A percentile compares a stretch with the other conserved stretches of the same genome.
These are phyloP conservation scores for Setaria viridis DNA, from an alignment of 202 grass and related monocot species.

Conservation along the genomic window DNA sequence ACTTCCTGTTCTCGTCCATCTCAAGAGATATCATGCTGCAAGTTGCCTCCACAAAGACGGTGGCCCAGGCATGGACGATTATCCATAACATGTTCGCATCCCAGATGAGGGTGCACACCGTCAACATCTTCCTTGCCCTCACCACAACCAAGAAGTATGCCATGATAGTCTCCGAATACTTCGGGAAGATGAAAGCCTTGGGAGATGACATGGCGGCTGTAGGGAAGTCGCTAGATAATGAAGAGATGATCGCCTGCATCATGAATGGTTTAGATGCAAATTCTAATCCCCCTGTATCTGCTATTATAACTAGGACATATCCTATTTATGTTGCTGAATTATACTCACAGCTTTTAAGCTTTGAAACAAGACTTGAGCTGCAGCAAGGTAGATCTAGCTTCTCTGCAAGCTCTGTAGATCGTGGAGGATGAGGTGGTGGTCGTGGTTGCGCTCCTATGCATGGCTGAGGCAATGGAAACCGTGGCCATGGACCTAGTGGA, in stretches of 20 bases:
- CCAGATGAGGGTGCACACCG: neutral
- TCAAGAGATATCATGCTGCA: neutral
- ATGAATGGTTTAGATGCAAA: too few species aligned
- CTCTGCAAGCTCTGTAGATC: neutral
- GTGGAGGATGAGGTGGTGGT: neutral
- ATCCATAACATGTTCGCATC: neutral
- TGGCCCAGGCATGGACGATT: neutral
- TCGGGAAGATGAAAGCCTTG: neutral
- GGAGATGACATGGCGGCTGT: too few species aligned
- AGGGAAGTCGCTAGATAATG: too few species aligned
- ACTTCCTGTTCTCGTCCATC: neutral
- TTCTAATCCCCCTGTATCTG: neutral
- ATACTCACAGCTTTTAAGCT: neutral
- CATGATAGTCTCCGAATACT: neutral
- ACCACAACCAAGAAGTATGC: neutral
- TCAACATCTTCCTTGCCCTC: neutral
- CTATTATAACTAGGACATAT: neutral
- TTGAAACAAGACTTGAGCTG: neutral
- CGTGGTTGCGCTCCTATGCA: neutral
- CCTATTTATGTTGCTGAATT: neutral
- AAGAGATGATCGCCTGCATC: too few species aligned
- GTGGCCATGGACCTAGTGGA: too few species aligned
- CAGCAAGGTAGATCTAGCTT: neutral
- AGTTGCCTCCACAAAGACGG: neutral
- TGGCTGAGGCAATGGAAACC: neutral